Evolutionary conservation across 169 alveolate genomes (phyloP), one percentile per base, ranked within the genome.

Genomic region (Cryptosporidium andersoni): DNA sequence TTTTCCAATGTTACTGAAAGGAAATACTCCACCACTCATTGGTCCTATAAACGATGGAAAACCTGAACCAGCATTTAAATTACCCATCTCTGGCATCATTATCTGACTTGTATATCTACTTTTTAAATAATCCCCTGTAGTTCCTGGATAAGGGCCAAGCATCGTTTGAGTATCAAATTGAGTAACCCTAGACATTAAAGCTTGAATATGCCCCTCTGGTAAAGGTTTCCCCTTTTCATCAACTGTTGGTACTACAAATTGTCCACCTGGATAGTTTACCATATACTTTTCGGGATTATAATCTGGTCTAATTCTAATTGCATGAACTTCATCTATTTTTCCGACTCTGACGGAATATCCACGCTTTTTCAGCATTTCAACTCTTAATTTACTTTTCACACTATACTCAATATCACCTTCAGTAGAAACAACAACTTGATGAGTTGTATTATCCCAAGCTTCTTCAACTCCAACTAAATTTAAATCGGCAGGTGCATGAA

Each of bases 111-210:
- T 14, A 53, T 43, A 36, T 9, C 85, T 74, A 2, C 43, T 68
- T 11, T 45, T 74, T 36, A 58, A 66, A 62, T 58, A 11, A n/a
- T 74, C 85, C 12, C 64, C 43, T 39, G 55, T 12, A 9, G 67
- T 74, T 37, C 68, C 55, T 74, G 85, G 85, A 48, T 74, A 74
- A 14, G 85, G 85, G 6, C 85, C 85, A 34, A 74, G 85, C 67
- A 74, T 74, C 11, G 85, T 74, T 47, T 74, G 85, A 55, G 85
- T 37, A 45, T 74, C 85, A 34, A 74, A 74, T 34, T 74, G 85
- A 56, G 85, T 74, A 16, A 58, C 85, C 60, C 85, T 74, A 45
- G 85, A 66, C 67, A 58, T 58, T 51, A 74, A 62, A 25, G 85
- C 85, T 40, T 45, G 16, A 60, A 74, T 62, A 60, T 74, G 85